A percentile compares a stretch with the other conserved stretches of the same genome.
These are phyloP conservation scores for Bassia scoparia DNA, from an alignment of 148 eudicot species.

Conservation along the genomic window DNA sequence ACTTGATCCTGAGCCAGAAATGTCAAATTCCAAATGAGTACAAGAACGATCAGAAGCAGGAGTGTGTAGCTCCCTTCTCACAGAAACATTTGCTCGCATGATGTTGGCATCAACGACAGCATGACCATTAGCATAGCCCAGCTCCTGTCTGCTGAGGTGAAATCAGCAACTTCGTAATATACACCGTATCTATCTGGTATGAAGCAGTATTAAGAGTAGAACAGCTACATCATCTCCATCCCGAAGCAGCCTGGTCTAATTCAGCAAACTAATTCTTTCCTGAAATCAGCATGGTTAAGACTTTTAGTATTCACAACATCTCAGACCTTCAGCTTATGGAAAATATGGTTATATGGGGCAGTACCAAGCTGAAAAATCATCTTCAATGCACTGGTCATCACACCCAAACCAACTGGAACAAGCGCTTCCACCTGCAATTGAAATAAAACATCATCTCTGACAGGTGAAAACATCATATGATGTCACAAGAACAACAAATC, in stretches of 20 bases:
- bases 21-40: constrained; percentile 90
- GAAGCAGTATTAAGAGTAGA: constrained; percentile 88
- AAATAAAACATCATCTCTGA: neutral
- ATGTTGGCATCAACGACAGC: constrained; percentile 80
- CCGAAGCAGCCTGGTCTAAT: constrained; percentile 66
- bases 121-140: constrained; percentile 71
- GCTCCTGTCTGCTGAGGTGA: constrained; percentile 37
- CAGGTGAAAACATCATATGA: neutral
- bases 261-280: constrained; percentile 86
- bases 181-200: constrained; percentile 76
- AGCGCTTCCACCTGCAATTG: constrained; percentile 74
- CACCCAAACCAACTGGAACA: constrained; percentile 87
- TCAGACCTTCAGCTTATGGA: neutral
- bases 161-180: constrained; percentile 41
- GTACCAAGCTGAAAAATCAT: constrained; percentile 96
- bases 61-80: constrained; percentile 77
- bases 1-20: constrained; percentile 77
- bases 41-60: constrained; percentile 94
- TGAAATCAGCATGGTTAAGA: constrained; percentile 26
- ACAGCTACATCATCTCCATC: constrained; percentile 61
- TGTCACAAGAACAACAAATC: neutral
- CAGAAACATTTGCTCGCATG: constrained; percentile 86
- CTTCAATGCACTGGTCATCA: constrained; percentile 97
- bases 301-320: neutral
- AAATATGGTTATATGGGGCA: neutral